Evolutionary conservation across 2,329 filamentous ascomycete genomes (phyloP), one percentile per base, ranked within the genome.

Genomic region (Teratosphaeria epicoccoides): DNA sequence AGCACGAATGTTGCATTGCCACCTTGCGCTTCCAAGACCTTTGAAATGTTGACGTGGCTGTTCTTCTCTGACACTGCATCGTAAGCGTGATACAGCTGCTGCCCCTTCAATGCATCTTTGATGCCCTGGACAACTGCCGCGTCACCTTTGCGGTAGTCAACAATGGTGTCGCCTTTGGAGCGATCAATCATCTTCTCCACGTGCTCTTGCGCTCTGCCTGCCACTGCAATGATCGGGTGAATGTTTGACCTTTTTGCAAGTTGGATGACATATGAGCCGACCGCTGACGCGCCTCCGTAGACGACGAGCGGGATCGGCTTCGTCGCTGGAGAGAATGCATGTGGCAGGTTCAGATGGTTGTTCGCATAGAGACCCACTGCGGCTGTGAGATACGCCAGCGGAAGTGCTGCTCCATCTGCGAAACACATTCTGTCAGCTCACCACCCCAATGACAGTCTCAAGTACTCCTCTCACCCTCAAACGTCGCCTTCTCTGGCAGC

Each of bases 191-290:
- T 66, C 0, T 59, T 64, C 61, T 77, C 69, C 3, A 83, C 78
- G 57, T 76, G 76, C 2, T 71, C 59, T 7, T 64, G 64, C 5
- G 76, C 76, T 2, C 70, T 68, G 6, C 81, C 81, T 0, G 81
- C 80, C 6, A 84, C 71, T 53, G 73, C 75, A 55, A 85, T 80
- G 43, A 84, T 66, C 0, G 81, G 82, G 63, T 83, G 79, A 54
- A 84, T 78, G 61, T 80, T 78, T 53, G 59, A 66, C 2, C 51
- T 67, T 4, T 57, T 60, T 10, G 79, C 79, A 14, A 84, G 69
- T 62, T 84, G 78, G 43, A 83, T 66, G 0, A 75, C 75, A 59
- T 78, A 84, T 4, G 76, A 67, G 6, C 81, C 81, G 1, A 84
- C 80, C 0, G 80, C 73, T 0, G 75, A 74, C 1, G 76, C 71